A percentile compares a stretch with the other conserved stretches of the same genome.
phyloP scores from a whole-genome alignment of 371 early-diverging fungal species.

The Saksenaea vasiformis region DNA sequence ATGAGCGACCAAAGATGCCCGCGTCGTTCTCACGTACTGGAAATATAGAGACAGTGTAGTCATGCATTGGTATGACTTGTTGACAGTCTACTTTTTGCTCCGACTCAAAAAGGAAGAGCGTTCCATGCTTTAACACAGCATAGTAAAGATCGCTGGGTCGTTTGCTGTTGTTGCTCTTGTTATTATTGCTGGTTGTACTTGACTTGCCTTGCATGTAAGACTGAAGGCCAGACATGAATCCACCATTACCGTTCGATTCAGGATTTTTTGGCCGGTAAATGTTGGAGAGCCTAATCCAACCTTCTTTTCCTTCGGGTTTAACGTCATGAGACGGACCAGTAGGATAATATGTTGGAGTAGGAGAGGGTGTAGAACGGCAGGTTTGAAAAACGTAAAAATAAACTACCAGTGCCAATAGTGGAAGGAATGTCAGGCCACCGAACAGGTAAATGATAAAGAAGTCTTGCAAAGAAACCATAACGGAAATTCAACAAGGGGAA shows the following conservation, averaged over 20 bases:
- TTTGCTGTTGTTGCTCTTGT: constrained; percentile 15
- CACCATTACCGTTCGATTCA: constrained; percentile 6
- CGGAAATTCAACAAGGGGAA: too few species aligned
- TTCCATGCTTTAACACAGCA: constrained; percentile 77
- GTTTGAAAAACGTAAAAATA: too few species aligned
- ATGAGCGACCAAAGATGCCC: constrained; percentile 56
- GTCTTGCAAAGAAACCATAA: too few species aligned
- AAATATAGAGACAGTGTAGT: constrained; percentile 69
- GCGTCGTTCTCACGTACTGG: constrained; percentile 53
- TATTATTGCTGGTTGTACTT: background rate
- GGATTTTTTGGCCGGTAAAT: constrained; percentile 24
- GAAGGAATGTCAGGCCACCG: too few species aligned
- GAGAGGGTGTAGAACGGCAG: too few species aligned
- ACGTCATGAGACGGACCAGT: too few species aligned
- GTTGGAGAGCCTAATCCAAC: constrained; percentile 40
- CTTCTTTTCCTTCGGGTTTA: constrained; percentile 21
- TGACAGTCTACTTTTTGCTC: constrained; percentile 74
- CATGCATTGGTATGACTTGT: constrained; percentile 69
- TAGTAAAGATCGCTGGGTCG: constrained; percentile 50
- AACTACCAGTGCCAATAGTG: too few species aligned
- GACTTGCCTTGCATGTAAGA: constrained; percentile 7
- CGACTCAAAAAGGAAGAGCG: constrained; percentile 80
- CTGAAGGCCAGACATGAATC: constrained; percentile 31
- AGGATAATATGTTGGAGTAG: too few species aligned
- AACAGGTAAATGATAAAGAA: too few species aligned